Percentiles rank a stretch among this genome's conserved stretches.
Conservation (phyloP, 805 yeast species). For the Wickerhamomyces queroliae region DNA sequence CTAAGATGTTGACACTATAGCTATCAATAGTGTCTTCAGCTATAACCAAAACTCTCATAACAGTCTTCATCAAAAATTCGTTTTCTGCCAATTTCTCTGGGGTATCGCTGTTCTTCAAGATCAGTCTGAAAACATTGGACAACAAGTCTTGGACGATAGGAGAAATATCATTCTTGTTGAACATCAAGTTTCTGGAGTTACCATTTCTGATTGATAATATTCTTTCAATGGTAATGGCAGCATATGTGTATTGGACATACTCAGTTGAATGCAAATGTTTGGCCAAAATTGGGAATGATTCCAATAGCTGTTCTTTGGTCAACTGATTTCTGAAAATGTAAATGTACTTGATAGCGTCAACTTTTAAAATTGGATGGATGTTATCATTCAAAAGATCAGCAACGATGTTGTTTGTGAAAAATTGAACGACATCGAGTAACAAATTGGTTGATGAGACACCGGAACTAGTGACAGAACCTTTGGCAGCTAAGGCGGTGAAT, state of each 20-base stretch:
- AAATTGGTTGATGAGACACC: constrained; percentile 87
- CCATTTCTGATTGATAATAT: constrained; percentile 69
- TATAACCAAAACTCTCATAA: constrained; percentile 75
- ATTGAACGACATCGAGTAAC: constrained; percentile 78
- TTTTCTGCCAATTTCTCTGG: constrained; percentile 95
- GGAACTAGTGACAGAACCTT: constrained; percentile 78
- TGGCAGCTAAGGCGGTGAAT: constrained; percentile 85
- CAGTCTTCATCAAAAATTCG: constrained; percentile 85
- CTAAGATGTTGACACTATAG: constrained; percentile 41
- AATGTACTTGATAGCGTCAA: constrained; percentile 90
- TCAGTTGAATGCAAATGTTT: constrained; percentile 58
- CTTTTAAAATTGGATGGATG: constrained; percentile 73
- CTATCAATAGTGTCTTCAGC: constrained; percentile 58
- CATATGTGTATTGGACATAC: constrained; percentile 86
- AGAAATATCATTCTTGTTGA: constrained; percentile 67
- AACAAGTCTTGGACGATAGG: constrained; percentile 58
- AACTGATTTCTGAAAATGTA: constrained; percentile 89
- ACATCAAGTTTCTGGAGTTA: constrained; percentile 52
- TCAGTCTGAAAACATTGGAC: constrained; percentile 58
- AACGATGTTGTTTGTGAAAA: constrained; percentile 77
- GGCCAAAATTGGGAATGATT: constrained; percentile 75
- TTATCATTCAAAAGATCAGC: constrained; percentile 61
- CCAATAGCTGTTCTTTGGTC: constrained; percentile 74
- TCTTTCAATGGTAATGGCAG: constrained; percentile 90
- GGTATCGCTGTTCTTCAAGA: constrained; percentile 49